Evolutionary conservation across 305 asterid species (phyloP).

Genomic region (Coffea humblotiana): DNA sequence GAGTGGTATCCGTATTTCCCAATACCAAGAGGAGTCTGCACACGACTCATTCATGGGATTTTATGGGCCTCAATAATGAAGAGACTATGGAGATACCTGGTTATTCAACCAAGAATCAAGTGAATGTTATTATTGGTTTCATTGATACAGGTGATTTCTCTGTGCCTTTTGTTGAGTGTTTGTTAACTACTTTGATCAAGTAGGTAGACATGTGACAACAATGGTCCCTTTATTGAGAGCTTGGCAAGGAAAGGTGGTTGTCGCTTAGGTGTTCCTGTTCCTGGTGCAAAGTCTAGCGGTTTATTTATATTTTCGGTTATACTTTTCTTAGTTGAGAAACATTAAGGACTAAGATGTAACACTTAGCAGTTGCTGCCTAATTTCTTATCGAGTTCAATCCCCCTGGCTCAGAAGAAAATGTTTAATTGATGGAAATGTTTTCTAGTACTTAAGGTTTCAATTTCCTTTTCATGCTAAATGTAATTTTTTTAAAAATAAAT

Average conservation of each 20-base stretch:
- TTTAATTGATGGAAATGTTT: background rate
- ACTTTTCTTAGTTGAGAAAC: background rate
- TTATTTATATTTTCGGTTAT: background rate
- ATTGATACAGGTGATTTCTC: constrained; percentile 74
- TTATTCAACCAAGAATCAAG: constrained; percentile 89
- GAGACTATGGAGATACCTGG: constrained; percentile 94
- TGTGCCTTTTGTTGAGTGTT: background rate
- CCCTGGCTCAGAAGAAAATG: background rate
- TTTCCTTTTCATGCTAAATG: background rate
- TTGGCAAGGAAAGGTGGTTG: background rate
- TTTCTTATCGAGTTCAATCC: background rate
- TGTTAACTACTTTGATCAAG: constrained; percentile 6
- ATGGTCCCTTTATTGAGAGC: constrained; percentile 15
- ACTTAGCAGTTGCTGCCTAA: background rate
- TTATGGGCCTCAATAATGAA: constrained; percentile 79
- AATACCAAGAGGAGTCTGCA: constrained; percentile 73
- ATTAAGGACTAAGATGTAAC: background rate
- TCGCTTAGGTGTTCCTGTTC: background rate
- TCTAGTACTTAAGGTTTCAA: background rate
- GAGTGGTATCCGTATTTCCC: constrained; percentile 88
- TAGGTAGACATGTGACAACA: background rate
- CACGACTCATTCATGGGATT: constrained; percentile 99
- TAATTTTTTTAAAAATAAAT: background rate
- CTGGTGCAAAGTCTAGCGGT: background rate
- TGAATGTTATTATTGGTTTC: constrained; percentile 81